Evolutionary conservation across 2,329 filamentous ascomycete genomes (phyloP), one percentile per base, ranked within the genome.

Genomic region (Diaporthe longicolla): DNA sequence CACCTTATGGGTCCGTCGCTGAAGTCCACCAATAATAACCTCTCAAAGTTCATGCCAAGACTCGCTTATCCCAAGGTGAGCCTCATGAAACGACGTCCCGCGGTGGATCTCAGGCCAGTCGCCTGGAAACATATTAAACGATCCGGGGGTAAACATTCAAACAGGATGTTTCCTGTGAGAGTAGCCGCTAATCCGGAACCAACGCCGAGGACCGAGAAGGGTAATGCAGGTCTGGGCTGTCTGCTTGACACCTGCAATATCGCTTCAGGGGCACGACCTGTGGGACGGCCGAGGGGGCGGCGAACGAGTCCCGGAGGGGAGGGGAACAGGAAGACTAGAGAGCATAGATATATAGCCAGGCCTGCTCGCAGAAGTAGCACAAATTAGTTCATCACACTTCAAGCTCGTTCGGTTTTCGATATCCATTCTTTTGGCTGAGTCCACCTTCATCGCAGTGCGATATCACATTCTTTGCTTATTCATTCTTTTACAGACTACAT

Each of bases 51-150:
- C 11, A 40, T 66, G 63, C 63, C 63, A 66, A 66, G 63, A 66
- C 45, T 66, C 63, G 63, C 29, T 66, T 52, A 66, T 66, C 63
- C 63, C 45, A 66, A 66, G 63, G 63, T 66, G 63, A 66, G 63
- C 63, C 63, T 66, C 63, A 66, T 66, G 63, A 66, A 66, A 66
- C 63, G 63, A 66, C 63, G 45, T 66, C 63, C 63, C 63, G 63
- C 63, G 63, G 63, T 54, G 63, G 63, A 66, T 37, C 63, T 52
- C 63, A 66, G 63, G 63, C 10, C 45, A 66, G 63, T 21, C 45
- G 45, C 63, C 63, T 66, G 63, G 63, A 66, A 66, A 66, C 63
- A 66, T 66, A 66, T 66, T 66, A 66, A 43, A 40, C 45, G 45
- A 52, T 52, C 63, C 63, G 63, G 45, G 61, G 45, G 21, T 66